These are phyloP conservation scores for Penicillium sp. DNA, from an alignment of 2,329 filamentous ascomycete species.

Conservation along the genomic window DNA sequence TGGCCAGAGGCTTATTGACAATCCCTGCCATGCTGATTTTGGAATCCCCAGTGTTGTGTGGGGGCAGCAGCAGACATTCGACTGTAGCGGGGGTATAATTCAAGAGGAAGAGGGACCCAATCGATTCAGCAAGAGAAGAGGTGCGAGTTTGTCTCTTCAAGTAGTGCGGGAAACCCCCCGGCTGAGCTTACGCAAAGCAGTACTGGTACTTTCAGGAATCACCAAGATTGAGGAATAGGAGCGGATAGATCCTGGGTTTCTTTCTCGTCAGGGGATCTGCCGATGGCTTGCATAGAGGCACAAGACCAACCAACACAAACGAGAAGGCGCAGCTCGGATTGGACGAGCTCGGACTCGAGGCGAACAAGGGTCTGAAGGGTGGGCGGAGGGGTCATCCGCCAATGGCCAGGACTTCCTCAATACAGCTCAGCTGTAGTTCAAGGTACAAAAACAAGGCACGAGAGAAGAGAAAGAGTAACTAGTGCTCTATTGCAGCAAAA, in stretches of 20 bases:
- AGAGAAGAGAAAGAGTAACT: neutral
- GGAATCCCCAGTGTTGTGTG: neutral
- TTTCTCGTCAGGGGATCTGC: conserved; percentile 12
- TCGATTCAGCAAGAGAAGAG: neutral
- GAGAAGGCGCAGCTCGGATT: conserved; percentile 16
- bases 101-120: neutral
- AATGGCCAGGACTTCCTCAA: conserved; percentile 13
- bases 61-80: conserved; percentile 15
- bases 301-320: conserved; percentile 14
- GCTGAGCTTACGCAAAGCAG: conserved; percentile 6
- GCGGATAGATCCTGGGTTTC: conserved; percentile 5
- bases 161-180: neutral
- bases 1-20: conserved; percentile 35
- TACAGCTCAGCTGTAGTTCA: conserved; percentile 3
- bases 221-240: conserved; percentile 3
- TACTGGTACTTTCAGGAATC: conserved; percentile 6
- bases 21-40: conserved; percentile 33
- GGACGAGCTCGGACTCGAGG: conserved; percentile 15
- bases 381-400: conserved; percentile 15
- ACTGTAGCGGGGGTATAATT: neutral
- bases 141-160: conserved; percentile 3
- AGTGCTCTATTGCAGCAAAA: neutral
- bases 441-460: conserved; percentile 2
- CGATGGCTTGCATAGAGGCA: conserved; percentile 18
- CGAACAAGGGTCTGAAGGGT: conserved; percentile 19